Evolutionary conservation across 805 yeast species (phyloP), one percentile per base, ranked within the genome.

Genomic region (Wickerhamiella bombiphila): DNA sequence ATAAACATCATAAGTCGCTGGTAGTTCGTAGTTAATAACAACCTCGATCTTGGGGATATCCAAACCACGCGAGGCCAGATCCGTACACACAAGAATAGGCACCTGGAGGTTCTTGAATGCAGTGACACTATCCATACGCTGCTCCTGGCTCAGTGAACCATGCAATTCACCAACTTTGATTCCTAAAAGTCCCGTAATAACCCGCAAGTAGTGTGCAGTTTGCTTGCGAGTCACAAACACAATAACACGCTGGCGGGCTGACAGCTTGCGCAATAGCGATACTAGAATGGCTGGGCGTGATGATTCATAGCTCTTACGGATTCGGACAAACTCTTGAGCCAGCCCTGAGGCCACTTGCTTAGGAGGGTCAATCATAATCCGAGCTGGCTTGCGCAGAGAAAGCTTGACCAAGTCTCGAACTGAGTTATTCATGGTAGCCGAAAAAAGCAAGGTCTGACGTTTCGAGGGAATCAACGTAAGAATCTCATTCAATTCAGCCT

Each of bases 1-100:
- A 58, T 91, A 91, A 28, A 88, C 71, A 47, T 91, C 98, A 52
- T 80, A 77, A 22, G 80, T 68, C 57, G 82, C 81, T 36, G 98
- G 98, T 93, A 91, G 82, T 55, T 91, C 98, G 58, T 69, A 91
- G 61, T 91, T 91, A 53, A 91, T 71, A 34, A 91, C 99, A 42
- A 79, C 75, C 57, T 86, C 97, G 56, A 91, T 86, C 61, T 88
- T 88, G 44, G 97, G 97, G 54, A 91, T 91, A 79, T 91, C 99
- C 56, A 91, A 70, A 69, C 99, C 99, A 73, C 99, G 80, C 21
- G 98, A 88, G 2, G 98, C 98, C 58, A 91, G 70, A 69, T 91
- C 99, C 1, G 99, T 91, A 76, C 97, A 91, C 29, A 91, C 68
- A 42, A 91, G 66, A 7, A 88, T 74, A 1, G 97, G 94, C 22